A percentile compares a stretch with the other conserved stretches of the same genome.
Evolutionary conservation across 345 rosid species (phyloP).

Genomic region (Moringa oleifera): DNA sequence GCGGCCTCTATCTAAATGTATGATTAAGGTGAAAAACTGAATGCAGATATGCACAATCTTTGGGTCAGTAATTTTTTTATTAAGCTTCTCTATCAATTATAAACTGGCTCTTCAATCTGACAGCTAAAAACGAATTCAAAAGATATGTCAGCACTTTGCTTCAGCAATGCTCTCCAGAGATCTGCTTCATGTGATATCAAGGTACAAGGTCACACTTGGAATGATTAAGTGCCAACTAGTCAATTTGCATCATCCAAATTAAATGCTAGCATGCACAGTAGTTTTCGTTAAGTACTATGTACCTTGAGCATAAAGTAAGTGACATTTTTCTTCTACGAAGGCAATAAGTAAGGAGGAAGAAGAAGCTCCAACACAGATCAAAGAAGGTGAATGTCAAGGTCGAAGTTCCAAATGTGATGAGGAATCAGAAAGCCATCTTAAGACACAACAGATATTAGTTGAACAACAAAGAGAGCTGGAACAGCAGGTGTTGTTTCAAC

Average conservation of each 20-base stretch:
- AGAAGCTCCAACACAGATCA: constrained; percentile 7
- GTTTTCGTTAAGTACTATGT: not conserved
- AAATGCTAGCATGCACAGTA: not conserved
- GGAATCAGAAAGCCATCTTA: constrained; percentile 17
- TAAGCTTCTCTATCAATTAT: constrained; percentile 10
- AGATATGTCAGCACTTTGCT: constrained; percentile 22
- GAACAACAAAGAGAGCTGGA: too few species aligned
- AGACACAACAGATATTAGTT: constrained; percentile 30
- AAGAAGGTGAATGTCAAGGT: constrained; percentile 18
- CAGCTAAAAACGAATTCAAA: constrained; percentile 45
- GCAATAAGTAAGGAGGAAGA: constrained; percentile 8
- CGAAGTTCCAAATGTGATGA: constrained; percentile 16
- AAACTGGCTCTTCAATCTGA: constrained; percentile 8
- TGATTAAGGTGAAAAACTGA: not conserved
- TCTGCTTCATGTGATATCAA: constrained; percentile 23
- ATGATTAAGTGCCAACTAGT: not conserved
- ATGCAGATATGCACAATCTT: not conserved
- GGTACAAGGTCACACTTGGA: constrained; percentile 17
- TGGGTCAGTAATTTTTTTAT: not conserved
- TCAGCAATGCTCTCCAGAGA: constrained; percentile 21
- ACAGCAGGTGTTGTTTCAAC: too few species aligned
- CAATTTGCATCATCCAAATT: not conserved
- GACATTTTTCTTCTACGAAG: not conserved
- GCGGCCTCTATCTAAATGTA: not conserved
- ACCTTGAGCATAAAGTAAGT: not conserved